Conservation (phyloP, 148 eudicot species). For the Diospyros lotus region DNA sequence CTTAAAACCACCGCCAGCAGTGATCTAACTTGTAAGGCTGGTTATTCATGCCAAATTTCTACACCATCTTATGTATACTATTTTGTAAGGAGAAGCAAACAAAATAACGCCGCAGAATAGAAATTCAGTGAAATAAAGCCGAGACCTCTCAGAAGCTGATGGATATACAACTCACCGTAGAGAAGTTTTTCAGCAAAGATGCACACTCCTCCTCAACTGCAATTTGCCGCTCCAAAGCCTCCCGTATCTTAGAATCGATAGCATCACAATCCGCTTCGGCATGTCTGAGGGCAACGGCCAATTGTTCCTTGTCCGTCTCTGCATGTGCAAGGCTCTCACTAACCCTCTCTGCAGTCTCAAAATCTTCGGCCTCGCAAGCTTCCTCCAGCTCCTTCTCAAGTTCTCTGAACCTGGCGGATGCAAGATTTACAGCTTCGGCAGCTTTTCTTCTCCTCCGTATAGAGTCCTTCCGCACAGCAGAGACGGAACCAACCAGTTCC, state of each 20-base stretch:
- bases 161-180: constrained; percentile 32
- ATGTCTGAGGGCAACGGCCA: constrained; percentile 38
- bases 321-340: constrained; percentile 66
- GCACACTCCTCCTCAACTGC: constrained; percentile 65
- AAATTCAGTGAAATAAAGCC: not conserved
- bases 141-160: not conserved
- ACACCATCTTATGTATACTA: not conserved
- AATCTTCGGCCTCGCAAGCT: constrained; percentile 84
- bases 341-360: constrained; percentile 65
- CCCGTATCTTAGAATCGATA: constrained; percentile 59
- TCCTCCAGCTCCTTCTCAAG: constrained; percentile 70
- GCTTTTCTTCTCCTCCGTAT: constrained; percentile 63
- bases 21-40: too few species aligned
- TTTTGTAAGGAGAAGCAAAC: not conserved
- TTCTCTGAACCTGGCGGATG: constrained; percentile 44
- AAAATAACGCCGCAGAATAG: not conserved
- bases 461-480: constrained; percentile 48
- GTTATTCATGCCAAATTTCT: too few species aligned
- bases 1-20: too few species aligned
- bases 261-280: constrained; percentile 64
- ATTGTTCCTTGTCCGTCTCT: constrained; percentile 51
- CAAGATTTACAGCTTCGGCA: constrained; percentile 41
- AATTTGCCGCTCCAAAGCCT: constrained; percentile 53
- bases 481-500: constrained; percentile 38
- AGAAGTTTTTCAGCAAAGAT: constrained; percentile 44